A percentile compares a stretch with the other conserved stretches of the same genome.
Evolutionary conservation across 2,329 filamentous ascomycete species (phyloP).

Genomic region (Colletotrichum truncatum): DNA sequence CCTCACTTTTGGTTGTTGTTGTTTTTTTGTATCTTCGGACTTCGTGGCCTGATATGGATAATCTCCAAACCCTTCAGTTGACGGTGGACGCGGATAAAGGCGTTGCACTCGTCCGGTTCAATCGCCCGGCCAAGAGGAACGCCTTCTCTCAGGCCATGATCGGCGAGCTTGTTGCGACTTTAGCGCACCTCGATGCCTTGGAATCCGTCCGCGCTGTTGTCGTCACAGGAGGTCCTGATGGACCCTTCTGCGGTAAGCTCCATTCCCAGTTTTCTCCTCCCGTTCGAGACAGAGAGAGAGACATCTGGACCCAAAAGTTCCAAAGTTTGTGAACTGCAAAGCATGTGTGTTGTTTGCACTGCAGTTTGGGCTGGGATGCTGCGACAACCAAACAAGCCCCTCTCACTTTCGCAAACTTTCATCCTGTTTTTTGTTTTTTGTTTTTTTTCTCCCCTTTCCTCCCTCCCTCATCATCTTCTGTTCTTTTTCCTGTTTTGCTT

Average conservation of each 20-base stretch:
- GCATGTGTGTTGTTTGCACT: neutral
- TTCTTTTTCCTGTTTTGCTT: neutral
- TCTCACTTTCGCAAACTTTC: neutral
- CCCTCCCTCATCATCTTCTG: neutral
- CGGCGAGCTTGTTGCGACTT: slow-evolving; percentile 46
- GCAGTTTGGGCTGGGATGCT: neutral
- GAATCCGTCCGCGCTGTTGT: slow-evolving; percentile 45
- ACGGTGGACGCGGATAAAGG: slow-evolving; percentile 21
- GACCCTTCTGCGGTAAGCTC: slow-evolving; percentile 47
- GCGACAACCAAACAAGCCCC: neutral
- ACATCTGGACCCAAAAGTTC: neutral
- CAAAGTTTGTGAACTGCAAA: too few species aligned
- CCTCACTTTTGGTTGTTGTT: too few species aligned
- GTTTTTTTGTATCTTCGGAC: neutral
- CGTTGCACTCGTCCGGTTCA: slow-evolving; percentile 25
- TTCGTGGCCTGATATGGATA: slow-evolving; percentile 20
- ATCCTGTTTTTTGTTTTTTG: neutral
- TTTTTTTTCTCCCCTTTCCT: neutral
- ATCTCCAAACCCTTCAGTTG: slow-evolving; percentile 20
- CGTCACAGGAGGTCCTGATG: slow-evolving; percentile 43
- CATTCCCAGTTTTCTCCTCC: neutral
- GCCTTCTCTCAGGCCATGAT: slow-evolving; percentile 64
- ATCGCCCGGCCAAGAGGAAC: slow-evolving; percentile 66
- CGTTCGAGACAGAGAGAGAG: neutral
- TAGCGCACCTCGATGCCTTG: slow-evolving; percentile 24